Percentiles rank a stretch among this genome's conserved stretches.
Evolutionary conservation across 257 asterid species (phyloP).

Genomic region (Nicotiana otophora): DNA sequence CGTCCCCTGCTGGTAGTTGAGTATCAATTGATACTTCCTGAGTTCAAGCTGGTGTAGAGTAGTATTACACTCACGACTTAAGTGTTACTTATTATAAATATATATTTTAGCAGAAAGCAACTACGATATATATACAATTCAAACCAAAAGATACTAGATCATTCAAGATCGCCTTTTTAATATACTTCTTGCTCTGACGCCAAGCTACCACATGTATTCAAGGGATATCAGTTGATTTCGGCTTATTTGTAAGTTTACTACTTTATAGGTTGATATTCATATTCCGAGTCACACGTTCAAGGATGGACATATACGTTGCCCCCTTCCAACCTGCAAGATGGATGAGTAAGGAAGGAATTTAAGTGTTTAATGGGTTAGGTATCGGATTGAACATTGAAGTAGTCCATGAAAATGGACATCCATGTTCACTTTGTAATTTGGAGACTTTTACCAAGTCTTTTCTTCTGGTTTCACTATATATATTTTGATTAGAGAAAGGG

Average conservation of each 20-base stretch:
- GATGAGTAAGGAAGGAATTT: not conserved
- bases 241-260: too few relatives aligned
- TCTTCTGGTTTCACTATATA: not conserved
- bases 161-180: not conserved
- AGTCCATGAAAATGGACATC: slow-evolving; percentile 3
- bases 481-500: not conserved
- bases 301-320: not conserved
- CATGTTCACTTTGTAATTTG: not conserved
- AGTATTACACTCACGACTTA: too few relatives aligned
- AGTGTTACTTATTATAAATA: too few relatives aligned
- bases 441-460: not conserved
- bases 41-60: too few relatives aligned
- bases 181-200: not conserved
- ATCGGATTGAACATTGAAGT: not conserved
- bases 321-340: not conserved
- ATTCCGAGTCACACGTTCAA: not conserved
- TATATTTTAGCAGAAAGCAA: too few relatives aligned
- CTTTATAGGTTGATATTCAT: too few relatives aligned
- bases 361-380: slow-evolving; percentile 3
- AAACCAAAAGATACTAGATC: not conserved
- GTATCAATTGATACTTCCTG: too few relatives aligned
- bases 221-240: too few relatives aligned
- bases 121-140: too few relatives aligned
- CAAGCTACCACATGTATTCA: too few relatives aligned
- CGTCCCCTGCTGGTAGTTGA: too few relatives aligned